Evolutionary conservation across 2,329 filamentous ascomycete species (phyloP), one percentile per base, ranked within the genome.

Genomic region (Westerdykella sp.): DNA sequence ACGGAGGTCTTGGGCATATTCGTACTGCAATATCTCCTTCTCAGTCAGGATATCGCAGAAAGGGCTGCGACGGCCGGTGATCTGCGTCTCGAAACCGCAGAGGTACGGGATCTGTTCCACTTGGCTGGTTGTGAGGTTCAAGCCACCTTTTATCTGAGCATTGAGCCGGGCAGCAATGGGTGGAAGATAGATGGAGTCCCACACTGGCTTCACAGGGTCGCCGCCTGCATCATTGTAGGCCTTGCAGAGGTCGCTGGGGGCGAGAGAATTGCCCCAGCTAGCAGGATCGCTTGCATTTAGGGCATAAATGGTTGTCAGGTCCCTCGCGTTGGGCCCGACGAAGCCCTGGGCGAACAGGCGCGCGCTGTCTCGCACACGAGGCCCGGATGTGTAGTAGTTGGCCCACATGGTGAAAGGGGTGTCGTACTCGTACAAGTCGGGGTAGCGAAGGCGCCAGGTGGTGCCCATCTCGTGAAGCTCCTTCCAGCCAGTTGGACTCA

Each of bases 71-170:
- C 65, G 67, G 1, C 82, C 81, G 0, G 72, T 79, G 49, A 85
- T 84, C 54, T 85, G 82, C 3, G 76, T 80, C 54, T 87, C 83
- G 46, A 83, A 86, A 4, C 80, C 83, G 52, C 83, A 87, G n/a
- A 85, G 70, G 52, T 85, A 84, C 0, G 81, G 80, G 39, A 85
- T 80, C 36, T 75, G 73, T 6, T 67, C 69, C 34, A 81, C 68
- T 44, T 84, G 79, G 1, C 62, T 65, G 25, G 73, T 65, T 0
- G 70, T 73, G 28, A 84, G 70, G 1, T 73, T 74, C 28, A 84
- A 71, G 32, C 73, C 69, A 1, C 81, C 80, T 1, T 63, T 54
- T 25, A 83, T 71, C 28, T 78, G 57, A 5, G 63, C 55, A 50
- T 82, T 77, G 37, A 84, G 65, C 3, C 81, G 75, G 18, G 70